Percentiles rank a stretch among this genome's conserved stretches.
phyloP scores from a whole-genome alignment of 371 early-diverging fungal species.

The Furculomyces boomerangus region DNA sequence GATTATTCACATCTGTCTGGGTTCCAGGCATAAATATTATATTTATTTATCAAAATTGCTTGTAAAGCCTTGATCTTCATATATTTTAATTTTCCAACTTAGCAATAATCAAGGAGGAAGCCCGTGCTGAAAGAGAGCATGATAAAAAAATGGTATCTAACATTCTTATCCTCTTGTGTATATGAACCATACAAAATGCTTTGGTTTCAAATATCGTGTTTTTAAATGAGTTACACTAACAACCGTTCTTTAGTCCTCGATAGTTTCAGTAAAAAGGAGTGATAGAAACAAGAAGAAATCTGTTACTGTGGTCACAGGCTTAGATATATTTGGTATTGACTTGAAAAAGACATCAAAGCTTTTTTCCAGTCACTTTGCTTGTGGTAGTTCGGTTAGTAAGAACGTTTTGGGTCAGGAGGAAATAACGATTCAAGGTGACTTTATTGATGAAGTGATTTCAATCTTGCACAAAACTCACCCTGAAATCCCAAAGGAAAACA shows the following conservation, averaged over 20 bases:
- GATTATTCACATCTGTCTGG: conserved; percentile 4
- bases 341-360: conserved; percentile 86
- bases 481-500: conserved; percentile 4
- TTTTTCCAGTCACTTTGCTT: conserved; percentile 76
- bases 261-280: conserved; percentile 53
- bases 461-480: conserved; percentile 6
- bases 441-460: conserved; percentile 50
- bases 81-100: conserved; percentile 25
- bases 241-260: conserved; percentile 15
- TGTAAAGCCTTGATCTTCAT: conserved; percentile 7
- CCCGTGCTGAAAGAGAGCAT: conserved; percentile 51
- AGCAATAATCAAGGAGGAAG: conserved; percentile 43
- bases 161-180: too few relatives aligned
- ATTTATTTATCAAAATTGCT: not conserved
- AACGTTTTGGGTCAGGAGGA: conserved; percentile 71
- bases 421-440: conserved; percentile 86
- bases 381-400: conserved; percentile 79
- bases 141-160: conserved; percentile 59
- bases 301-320: conserved; percentile 28
- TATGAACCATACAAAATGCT: too few relatives aligned
- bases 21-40: not conserved
- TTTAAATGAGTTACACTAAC: too few relatives aligned
- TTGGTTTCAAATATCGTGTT: too few relatives aligned
- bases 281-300: conserved; percentile 83
- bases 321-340: conserved; percentile 43